A percentile compares a stretch with the other conserved stretches of the same genome.
These are phyloP conservation scores for Paracoccidioides brasiliensis DNA, from an alignment of 2,329 filamentous ascomycete species.

Conservation along the genomic window DNA sequence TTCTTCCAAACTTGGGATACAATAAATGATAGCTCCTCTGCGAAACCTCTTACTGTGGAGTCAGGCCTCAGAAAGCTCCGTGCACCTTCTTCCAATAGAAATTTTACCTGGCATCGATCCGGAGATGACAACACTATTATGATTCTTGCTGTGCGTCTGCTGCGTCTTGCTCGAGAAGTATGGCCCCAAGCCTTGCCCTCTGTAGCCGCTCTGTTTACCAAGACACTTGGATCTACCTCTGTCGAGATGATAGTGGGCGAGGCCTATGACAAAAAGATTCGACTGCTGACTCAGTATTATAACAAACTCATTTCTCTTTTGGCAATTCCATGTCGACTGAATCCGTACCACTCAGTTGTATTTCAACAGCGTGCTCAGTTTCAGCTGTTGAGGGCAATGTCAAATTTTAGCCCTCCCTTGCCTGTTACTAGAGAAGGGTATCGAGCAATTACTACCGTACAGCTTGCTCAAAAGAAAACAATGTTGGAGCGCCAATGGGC, in stretches of 20 bases:
- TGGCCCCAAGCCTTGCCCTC: slow-evolving; percentile 35
- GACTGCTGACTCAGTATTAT: slow-evolving; percentile 30
- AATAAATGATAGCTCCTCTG: not conserved
- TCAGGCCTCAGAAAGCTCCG: not conserved
- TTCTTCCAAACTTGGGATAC: slow-evolving; percentile 26
- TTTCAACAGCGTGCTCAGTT: slow-evolving; percentile 47
- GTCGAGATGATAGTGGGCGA: slow-evolving; percentile 5
- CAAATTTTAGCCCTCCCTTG: slow-evolving; percentile 39
- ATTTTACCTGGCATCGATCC: slow-evolving; percentile 13
- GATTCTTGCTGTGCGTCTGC: slow-evolving; percentile 33
- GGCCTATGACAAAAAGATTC: slow-evolving; percentile 10
- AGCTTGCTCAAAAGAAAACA: slow-evolving; percentile 46
- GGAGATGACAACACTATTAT: slow-evolving; percentile 20
- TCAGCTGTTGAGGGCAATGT: slow-evolving; percentile 44
- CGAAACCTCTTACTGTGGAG: not conserved
- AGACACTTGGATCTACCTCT: slow-evolving; percentile 16
- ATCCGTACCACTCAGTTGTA: slow-evolving; percentile 37
- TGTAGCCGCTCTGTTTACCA: slow-evolving; percentile 29
- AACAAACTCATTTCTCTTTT: slow-evolving; percentile 39
- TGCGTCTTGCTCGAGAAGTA: slow-evolving; percentile 38
- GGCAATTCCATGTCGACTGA: slow-evolving; percentile 33
- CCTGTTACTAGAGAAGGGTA: slow-evolving; percentile 46
- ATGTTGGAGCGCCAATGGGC: slow-evolving; percentile 44
- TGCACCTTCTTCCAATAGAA: not conserved
- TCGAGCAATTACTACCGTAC: slow-evolving; percentile 41